Conservation (phyloP, 441 rosid genomes). For the Cnidoscolus chayamansa region DNA sequence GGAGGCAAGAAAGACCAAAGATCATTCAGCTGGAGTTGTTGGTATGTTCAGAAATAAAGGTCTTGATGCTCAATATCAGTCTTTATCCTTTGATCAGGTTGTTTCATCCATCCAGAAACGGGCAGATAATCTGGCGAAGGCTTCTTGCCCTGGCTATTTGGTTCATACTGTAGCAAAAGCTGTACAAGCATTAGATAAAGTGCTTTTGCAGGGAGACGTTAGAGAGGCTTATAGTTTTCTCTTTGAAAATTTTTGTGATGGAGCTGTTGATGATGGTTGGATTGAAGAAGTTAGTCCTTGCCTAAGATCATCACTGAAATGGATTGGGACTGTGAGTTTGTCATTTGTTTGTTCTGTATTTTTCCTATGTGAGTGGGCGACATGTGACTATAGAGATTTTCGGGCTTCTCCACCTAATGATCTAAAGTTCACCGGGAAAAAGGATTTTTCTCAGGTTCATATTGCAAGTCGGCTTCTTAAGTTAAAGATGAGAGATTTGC, state of each 20-base stretch:
- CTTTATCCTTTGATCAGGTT: slow-evolving; percentile 63
- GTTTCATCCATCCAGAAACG: slow-evolving; percentile 70
- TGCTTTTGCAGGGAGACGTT: slow-evolving; percentile 75
- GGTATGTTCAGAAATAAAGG: slow-evolving; percentile 56
- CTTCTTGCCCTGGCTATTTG: slow-evolving; percentile 67
- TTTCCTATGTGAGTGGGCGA: slow-evolving; percentile 99
- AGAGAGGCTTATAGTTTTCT: slow-evolving; percentile 65
- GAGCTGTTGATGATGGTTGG: slow-evolving; percentile 80
- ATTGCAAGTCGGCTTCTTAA: slow-evolving; percentile 77
- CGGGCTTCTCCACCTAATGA: slow-evolving; percentile 59
- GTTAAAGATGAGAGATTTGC: slow-evolving; percentile 63
- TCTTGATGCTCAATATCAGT: slow-evolving; percentile 71
- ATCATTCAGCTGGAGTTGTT: slow-evolving; percentile 48
- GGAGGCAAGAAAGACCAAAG: slow-evolving; percentile 59
- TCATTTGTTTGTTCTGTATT: slow-evolving; percentile 77
- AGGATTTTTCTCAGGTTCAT: slow-evolving; percentile 79
- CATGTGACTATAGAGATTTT: slow-evolving; percentile 90
- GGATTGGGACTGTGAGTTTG: slow-evolving; percentile 68
- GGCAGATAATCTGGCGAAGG: slow-evolving; percentile 76
- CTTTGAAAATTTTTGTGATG: slow-evolving; percentile 77
- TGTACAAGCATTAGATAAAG: slow-evolving; percentile 85
- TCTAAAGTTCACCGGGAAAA: slow-evolving; percentile 75
- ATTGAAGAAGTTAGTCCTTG: slow-evolving; percentile 80
- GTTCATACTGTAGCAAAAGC: slow-evolving; percentile 77
- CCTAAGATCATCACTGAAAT: slow-evolving; percentile 80